A percentile compares a stretch with the other conserved stretches of the same genome.
Conservation (phyloP, 129 eudicot genomes). For the Cynara cardunculus region DNA sequence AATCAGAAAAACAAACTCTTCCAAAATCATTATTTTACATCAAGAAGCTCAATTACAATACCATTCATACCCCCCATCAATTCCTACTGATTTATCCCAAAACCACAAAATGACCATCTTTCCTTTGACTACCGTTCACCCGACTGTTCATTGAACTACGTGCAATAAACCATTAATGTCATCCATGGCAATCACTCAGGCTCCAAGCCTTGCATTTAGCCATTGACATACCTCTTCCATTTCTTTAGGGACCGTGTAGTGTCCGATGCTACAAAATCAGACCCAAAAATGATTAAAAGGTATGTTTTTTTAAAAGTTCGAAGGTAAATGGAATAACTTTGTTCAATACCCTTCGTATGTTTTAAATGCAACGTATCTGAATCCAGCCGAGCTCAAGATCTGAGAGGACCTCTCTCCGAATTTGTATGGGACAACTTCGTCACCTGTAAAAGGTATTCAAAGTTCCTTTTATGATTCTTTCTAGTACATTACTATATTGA, state of each 20-base stretch:
- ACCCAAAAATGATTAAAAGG: neutral
- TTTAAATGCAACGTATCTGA: slow-evolving; percentile 55
- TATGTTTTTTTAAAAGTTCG: neutral
- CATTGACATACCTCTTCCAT: slow-evolving; percentile 87
- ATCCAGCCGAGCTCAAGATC: slow-evolving; percentile 67
- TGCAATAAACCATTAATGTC: slow-evolving; percentile 15
- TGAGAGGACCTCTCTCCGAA: slow-evolving; percentile 76
- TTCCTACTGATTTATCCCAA: slow-evolving; percentile 2
- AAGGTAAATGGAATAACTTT: neutral
- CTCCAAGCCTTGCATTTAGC: slow-evolving; percentile 63
- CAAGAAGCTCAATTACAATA: slow-evolving; percentile 26
- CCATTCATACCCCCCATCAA: slow-evolving; percentile 25
- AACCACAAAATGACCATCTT: slow-evolving; percentile 8
- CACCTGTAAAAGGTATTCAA: slow-evolving; percentile 44
- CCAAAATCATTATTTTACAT: slow-evolving; percentile 26
- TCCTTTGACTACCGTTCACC: slow-evolving; percentile 4
- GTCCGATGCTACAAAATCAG: slow-evolving; percentile 69
- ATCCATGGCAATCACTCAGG: slow-evolving; percentile 16
- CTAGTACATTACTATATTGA: too few species aligned
- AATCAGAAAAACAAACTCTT: slow-evolving; percentile 4
- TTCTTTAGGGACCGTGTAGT: slow-evolving; percentile 83
- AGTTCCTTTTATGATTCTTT: neutral
- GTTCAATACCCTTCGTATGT: slow-evolving; percentile 40
- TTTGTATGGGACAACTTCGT: slow-evolving; percentile 77
- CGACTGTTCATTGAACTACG: neutral